phyloP scores from a whole-genome alignment of 371 early-diverging fungal genomes.

The Rhizopus sp. region DNA sequence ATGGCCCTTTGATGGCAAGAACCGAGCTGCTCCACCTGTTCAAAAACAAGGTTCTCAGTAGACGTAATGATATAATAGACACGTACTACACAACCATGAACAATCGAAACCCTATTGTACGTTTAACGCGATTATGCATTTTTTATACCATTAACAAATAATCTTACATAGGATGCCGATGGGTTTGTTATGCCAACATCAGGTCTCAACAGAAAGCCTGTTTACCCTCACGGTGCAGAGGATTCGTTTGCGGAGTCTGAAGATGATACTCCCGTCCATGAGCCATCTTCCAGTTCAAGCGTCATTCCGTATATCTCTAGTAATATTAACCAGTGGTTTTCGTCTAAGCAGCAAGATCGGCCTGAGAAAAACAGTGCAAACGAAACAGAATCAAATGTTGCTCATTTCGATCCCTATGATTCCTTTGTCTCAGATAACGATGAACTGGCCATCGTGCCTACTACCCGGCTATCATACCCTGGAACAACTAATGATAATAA shows the following conservation, averaged over 20 bases:
- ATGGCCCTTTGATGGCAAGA: constrained; percentile 3
- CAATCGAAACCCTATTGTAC: background rate
- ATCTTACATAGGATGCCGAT: constrained; percentile 9
- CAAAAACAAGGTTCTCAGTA: constrained; percentile 10
- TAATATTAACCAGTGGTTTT: no score
- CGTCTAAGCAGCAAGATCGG: no score
- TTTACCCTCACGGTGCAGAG: constrained; percentile 5
- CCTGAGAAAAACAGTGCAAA: no score
- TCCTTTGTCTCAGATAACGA: constrained; percentile 19
- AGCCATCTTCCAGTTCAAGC: no score
- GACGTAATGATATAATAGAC: constrained; percentile 9
- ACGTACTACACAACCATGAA: background rate
- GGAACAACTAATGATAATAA: background rate
- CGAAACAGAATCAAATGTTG: background rate
- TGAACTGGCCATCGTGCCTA: background rate
- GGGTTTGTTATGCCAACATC: constrained; percentile 15
- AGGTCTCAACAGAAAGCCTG: constrained; percentile 2
- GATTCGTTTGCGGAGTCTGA: constrained; percentile 16
- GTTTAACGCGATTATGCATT: background rate
- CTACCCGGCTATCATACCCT: background rate
- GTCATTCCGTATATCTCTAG: no score
- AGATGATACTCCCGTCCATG: background rate
- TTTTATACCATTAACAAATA: background rate
- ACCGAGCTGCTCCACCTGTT: constrained; percentile 11
- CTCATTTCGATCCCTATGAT: constrained; percentile 1